A percentile compares a stretch with the other conserved stretches of the same genome.
These are phyloP conservation scores for Themeda triandra DNA, from an alignment of 176 grass and related monocot genomes.

Conservation along the genomic window DNA sequence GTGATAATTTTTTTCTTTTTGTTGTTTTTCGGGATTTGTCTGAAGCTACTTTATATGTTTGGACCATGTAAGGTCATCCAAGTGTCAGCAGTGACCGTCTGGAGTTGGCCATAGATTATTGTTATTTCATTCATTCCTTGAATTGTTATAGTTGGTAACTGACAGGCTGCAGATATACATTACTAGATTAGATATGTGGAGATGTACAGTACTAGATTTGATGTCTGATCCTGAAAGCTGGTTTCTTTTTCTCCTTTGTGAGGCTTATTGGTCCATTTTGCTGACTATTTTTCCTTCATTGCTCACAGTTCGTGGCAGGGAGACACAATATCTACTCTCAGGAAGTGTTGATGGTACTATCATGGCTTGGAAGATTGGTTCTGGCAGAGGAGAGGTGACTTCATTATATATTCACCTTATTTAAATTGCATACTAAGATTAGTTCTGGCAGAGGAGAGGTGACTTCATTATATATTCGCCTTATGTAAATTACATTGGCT, in stretches of 20 bases:
- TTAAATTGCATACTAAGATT: not conserved
- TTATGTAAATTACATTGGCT: too few species aligned
- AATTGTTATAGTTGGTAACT: not conserved
- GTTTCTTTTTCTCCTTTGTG: not conserved
- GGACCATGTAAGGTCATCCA: not conserved
- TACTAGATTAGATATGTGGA: not conserved
- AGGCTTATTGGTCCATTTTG: not conserved
- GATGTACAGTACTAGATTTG: too few species aligned
- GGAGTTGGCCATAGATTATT: not conserved
- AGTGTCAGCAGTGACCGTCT: not conserved
- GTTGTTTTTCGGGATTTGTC: too few species aligned
- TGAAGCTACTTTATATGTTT: too few species aligned
- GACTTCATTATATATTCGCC: too few species aligned
- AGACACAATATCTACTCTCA: slow-evolving; percentile 70
- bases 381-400: slow-evolving; percentile 60
- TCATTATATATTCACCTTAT: not conserved
- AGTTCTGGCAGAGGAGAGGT: too few species aligned
- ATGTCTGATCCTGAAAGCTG: not conserved
- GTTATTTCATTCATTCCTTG: not conserved
- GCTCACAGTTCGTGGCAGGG: slow-evolving; percentile 47
- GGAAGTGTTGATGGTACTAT: slow-evolving; percentile 85
- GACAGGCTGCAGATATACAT: not conserved
- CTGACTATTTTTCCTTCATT: slow-evolving; percentile 8
- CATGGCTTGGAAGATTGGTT: slow-evolving; percentile 70
- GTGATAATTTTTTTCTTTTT: too few species aligned